Evolutionary conservation across 257 asterid species (phyloP).

Genomic region (Salvia rosmarinus): DNA sequence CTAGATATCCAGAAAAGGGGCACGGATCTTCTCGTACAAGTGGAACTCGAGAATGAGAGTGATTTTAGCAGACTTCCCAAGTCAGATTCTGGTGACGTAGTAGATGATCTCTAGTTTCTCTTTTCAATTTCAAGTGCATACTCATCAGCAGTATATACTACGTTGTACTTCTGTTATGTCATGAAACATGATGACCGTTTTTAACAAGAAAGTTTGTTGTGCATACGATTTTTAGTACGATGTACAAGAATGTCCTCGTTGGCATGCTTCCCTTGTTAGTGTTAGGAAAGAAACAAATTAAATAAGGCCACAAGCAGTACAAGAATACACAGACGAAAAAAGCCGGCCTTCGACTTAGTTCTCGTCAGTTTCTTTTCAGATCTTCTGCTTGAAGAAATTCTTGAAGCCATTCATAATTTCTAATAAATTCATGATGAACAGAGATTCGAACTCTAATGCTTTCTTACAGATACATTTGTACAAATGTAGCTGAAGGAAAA

Average conservation of each 20-base stretch:
- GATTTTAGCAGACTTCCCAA: slow-evolving; percentile 27
- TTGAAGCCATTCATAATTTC: slow-evolving; percentile 4
- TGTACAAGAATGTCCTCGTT: neutral
- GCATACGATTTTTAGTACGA: no score
- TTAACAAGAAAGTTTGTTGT: neutral
- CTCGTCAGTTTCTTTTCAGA: slow-evolving; percentile 10
- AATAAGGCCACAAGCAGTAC: neutral
- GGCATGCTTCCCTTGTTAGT: slow-evolving; percentile 22
- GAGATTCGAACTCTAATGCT: neutral
- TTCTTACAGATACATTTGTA: neutral
- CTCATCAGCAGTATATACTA: neutral
- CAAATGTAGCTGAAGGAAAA: neutral
- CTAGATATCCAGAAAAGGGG: slow-evolving; percentile 52
- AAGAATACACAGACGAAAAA: neutral
- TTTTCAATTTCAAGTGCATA: neutral
- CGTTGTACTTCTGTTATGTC: neutral
- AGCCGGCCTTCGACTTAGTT: slow-evolving; percentile 31
- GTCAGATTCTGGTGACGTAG: slow-evolving; percentile 35
- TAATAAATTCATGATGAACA: neutral
- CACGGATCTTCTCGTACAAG: slow-evolving; percentile 43
- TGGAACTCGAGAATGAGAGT: slow-evolving; percentile 41
- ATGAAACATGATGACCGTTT: neutral
- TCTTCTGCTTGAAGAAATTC: slow-evolving; percentile 15
- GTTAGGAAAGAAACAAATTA: slow-evolving; percentile 2
- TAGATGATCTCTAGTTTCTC: slow-evolving; percentile 35